phyloP scores from a whole-genome alignment of 2,329 filamentous ascomycete species.

The Microdochium paspali region DNA sequence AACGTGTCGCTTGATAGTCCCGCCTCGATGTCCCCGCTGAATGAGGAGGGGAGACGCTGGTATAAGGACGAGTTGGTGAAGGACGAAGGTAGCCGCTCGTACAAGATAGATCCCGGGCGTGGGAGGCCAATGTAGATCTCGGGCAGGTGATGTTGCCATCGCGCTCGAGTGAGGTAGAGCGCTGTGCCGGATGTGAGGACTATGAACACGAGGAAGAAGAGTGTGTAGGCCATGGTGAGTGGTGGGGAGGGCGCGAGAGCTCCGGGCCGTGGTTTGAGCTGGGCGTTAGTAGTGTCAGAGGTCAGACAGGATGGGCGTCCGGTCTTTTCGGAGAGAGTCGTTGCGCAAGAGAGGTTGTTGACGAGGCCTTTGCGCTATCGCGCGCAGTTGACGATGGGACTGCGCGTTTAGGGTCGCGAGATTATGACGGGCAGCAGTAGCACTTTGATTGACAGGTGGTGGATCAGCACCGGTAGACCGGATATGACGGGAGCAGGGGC shows the following conservation, averaged over 20 bases:
- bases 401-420: too few relatives aligned
- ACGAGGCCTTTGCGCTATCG: too few relatives aligned
- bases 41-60: slow-evolving; percentile 65
- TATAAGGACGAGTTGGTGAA: slow-evolving; percentile 58
- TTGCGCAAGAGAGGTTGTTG: too few relatives aligned
- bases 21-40: slow-evolving; percentile 77
- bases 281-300: too few relatives aligned
- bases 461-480: too few relatives aligned
- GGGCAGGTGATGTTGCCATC: slow-evolving; percentile 66
- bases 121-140: slow-evolving; percentile 18
- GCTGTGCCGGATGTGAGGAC: slow-evolving; percentile 63
- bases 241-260: not conserved
- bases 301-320: too few relatives aligned
- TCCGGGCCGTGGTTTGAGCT: too few relatives aligned
- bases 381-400: too few relatives aligned
- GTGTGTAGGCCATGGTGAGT: slow-evolving; percentile 62
- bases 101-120: not conserved
- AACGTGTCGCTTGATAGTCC: slow-evolving; percentile 79
- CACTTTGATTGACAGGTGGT: too few relatives aligned
- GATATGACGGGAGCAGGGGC: too few relatives aligned
- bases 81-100: slow-evolving; percentile 27
- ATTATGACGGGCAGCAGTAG: too few relatives aligned
- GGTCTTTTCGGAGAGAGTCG: too few relatives aligned
- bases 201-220: slow-evolving; percentile 68
- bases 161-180: slow-evolving; percentile 70